Percentiles rank a stretch among this genome's conserved stretches.
phyloP scores from a whole-genome alignment of 2,329 filamentous ascomycete species.

The Fusarium sulawesiense region DNA sequence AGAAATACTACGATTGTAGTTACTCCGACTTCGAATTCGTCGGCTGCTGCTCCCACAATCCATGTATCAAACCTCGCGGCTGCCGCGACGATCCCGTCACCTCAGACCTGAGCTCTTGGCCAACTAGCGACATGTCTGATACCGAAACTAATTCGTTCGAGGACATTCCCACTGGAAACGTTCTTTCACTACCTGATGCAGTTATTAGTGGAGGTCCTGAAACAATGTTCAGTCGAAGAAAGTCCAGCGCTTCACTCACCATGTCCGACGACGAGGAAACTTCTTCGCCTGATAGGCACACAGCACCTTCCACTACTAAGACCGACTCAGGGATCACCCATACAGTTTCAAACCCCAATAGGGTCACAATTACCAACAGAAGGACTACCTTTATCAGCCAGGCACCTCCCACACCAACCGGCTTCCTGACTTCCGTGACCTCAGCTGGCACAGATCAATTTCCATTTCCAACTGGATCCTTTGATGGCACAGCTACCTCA shows the following conservation, averaged over 20 bases:
- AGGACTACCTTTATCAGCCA: conserved; percentile 49
- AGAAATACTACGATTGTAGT: conserved; percentile 54
- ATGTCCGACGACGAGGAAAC: conserved; percentile 5
- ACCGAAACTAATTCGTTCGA: not conserved
- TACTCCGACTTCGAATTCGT: conserved; percentile 47
- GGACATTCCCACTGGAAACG: too few species aligned
- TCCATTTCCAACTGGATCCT: conserved; percentile 16
- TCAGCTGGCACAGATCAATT: conserved; percentile 1
- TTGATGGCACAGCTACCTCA: conserved; percentile 6
- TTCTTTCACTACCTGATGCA: too few species aligned
- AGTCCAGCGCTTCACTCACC: not conserved
- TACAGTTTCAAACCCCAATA: conserved; percentile 51
- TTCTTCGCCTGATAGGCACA: conserved; percentile 1
- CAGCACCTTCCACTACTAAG: conserved; percentile 37
- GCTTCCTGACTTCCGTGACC: conserved; percentile 17
- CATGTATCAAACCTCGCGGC: conserved; percentile 51
- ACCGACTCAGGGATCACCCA: conserved; percentile 54
- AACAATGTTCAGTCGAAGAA: not conserved
- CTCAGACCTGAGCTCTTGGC: not conserved
- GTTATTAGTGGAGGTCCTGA: too few species aligned
- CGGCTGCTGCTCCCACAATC: conserved; percentile 60
- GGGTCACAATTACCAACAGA: conserved; percentile 52
- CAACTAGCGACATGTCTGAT: conserved; percentile 8
- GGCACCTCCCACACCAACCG: conserved; percentile 31
- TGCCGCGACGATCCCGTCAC: conserved; percentile 7